A percentile compares a stretch with the other conserved stretches of the same genome.
These are phyloP conservation scores for Puccinia coronata DNA, from an alignment of 1,284 basidiomycete genomes.

Conservation along the genomic window DNA sequence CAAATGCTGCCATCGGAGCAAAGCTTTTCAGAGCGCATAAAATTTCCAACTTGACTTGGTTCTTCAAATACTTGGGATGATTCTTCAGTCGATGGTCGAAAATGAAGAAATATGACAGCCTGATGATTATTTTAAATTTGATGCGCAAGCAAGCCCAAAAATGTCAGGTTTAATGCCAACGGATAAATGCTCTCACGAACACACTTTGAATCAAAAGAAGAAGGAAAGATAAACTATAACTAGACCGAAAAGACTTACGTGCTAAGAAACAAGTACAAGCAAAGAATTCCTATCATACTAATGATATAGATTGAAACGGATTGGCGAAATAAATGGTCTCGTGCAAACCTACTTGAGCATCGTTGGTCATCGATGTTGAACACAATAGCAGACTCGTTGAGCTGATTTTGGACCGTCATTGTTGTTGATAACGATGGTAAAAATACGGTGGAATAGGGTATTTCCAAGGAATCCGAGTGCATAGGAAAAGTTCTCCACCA, in stretches of 20 bases:
- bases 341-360: neutral
- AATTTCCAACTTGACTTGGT: conserved; percentile 85
- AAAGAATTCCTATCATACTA: conserved; percentile 76
- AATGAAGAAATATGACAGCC: conserved; percentile 76
- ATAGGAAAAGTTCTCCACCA: conserved; percentile 18
- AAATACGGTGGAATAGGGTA: neutral
- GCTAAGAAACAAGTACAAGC: conserved; percentile 82
- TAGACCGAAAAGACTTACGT: conserved; percentile 57
- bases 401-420: neutral
- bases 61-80: conserved; percentile 88
- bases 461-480: neutral
- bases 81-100: conserved; percentile 97
- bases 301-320: conserved; percentile 72
- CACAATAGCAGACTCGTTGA: neutral
- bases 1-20: conserved; percentile 68
- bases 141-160: neutral
- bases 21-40: conserved; percentile 73
- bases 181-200: neutral
- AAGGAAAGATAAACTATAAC: neutral
- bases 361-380: neutral
- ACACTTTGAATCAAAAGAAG: neutral
- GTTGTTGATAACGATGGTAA: neutral
- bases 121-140: neutral
- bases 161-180: neutral
- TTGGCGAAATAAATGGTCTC: conserved; percentile 66